Evolutionary conservation across 108 stramenopile genomes (phyloP).

Genomic region (Nitzschia sp.): DNA sequence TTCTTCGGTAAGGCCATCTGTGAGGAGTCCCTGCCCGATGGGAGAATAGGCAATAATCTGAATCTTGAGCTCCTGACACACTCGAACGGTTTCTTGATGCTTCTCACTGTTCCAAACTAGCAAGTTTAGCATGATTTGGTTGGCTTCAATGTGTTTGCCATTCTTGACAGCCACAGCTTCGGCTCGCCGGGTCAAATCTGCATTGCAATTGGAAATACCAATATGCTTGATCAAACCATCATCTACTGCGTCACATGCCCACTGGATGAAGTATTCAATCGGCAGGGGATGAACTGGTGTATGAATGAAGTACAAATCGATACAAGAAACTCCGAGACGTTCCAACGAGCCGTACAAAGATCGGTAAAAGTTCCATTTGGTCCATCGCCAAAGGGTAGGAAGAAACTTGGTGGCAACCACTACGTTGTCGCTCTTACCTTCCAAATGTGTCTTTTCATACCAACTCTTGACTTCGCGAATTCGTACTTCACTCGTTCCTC

Average conservation of each 20-base stretch:
- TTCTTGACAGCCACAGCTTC: slow-evolving; percentile 55
- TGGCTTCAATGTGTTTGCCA: slow-evolving; percentile 54
- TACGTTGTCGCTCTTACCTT: slow-evolving; percentile 16
- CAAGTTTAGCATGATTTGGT: slow-evolving; percentile 74
- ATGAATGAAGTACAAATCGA: slow-evolving; percentile 66
- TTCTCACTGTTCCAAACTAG: slow-evolving; percentile 58
- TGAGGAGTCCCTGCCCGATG: slow-evolving; percentile 74
- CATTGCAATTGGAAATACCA: slow-evolving; percentile 72
- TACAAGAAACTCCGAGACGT: slow-evolving; percentile 46
- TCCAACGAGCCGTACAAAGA: slow-evolving; percentile 55
- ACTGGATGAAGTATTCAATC: slow-evolving; percentile 29
- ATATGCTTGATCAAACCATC: slow-evolving; percentile 65
- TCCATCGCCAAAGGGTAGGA: slow-evolving; percentile 64
- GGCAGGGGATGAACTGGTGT: slow-evolving; percentile 63
- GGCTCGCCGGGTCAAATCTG: slow-evolving; percentile 65
- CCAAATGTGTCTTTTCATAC: slow-evolving; percentile 7
- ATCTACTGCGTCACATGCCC: slow-evolving; percentile 34
- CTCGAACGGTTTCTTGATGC: slow-evolving; percentile 52
- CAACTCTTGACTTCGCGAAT: slow-evolving; percentile 37
- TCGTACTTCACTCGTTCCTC: slow-evolving; percentile 64
- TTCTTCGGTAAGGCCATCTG: slow-evolving; percentile 51
- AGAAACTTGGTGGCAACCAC: slow-evolving; percentile 71
- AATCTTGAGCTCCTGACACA: slow-evolving; percentile 60
- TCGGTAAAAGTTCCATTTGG: slow-evolving; percentile 46
- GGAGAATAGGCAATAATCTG: slow-evolving; percentile 65